These are phyloP conservation scores for Lithospermum erythrorhizon DNA, from an alignment of 257 asterid species.

Conservation along the genomic window DNA sequence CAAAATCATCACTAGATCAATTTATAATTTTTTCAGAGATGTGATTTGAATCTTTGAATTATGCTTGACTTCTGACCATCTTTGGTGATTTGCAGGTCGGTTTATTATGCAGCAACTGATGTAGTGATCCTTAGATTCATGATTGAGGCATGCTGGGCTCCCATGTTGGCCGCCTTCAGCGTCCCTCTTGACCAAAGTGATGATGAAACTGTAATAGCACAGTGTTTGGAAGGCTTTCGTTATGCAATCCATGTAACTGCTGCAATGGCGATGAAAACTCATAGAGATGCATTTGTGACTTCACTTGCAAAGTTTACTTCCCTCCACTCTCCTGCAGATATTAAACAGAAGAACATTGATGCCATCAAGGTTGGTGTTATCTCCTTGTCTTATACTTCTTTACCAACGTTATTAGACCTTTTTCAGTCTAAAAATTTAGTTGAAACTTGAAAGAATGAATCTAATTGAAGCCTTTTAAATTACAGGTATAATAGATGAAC, in stretches of 20 bases:
- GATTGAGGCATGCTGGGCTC: slow-evolving; percentile 99
- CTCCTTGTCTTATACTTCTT: slow-evolving; percentile 2
- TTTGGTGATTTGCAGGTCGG: slow-evolving; percentile 62
- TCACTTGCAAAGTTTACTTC: slow-evolving; percentile 94
- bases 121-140: slow-evolving; percentile 87
- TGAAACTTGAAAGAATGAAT: not conserved
- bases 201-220: slow-evolving; percentile 60
- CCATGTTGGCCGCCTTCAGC: slow-evolving; percentile 98
- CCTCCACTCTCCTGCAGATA: slow-evolving; percentile 98
- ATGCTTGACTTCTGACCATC: not conserved
- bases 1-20: not conserved
- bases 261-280: slow-evolving; percentile 97
- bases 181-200: slow-evolving; percentile 97
- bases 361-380: slow-evolving; percentile 75
- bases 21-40: too few relatives aligned
- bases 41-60: not conserved
- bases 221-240: slow-evolving; percentile 85
- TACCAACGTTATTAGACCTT: not conserved
- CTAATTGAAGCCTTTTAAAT: not conserved
- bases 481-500: too few relatives aligned
- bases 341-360: slow-evolving; percentile 84
- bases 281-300: slow-evolving; percentile 92
- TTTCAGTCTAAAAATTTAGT: too few relatives aligned
- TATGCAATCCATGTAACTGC: slow-evolving; percentile 94
- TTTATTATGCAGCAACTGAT: slow-evolving; percentile 93